Evolutionary conservation across 495 filamentous ascomycete species (phyloP).

Genomic region (Daldinia decipiens): DNA sequence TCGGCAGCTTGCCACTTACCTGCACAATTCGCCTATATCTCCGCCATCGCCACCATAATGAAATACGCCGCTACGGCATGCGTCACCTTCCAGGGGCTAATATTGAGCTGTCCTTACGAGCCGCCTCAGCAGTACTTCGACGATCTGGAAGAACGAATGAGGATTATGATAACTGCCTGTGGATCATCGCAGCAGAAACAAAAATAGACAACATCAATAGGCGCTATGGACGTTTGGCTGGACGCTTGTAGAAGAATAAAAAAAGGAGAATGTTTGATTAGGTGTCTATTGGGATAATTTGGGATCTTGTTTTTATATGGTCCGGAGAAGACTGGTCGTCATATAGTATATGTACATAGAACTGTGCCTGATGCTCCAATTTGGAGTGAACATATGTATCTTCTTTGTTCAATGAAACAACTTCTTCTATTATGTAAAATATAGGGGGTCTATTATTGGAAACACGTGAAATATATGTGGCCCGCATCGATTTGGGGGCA

Average conservation of each 20-base stretch:
- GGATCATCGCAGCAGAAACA: background rate
- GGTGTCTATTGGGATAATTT: background rate
- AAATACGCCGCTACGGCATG: conserved; percentile 12
- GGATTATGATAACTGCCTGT: background rate
- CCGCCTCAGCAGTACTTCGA: conserved; percentile 3
- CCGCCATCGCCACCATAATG: conserved; percentile 20
- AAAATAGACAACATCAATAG: background rate
- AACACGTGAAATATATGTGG: background rate
- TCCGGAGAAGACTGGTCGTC: background rate
- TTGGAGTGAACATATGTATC: background rate
- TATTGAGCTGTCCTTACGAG: background rate
- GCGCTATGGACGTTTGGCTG: background rate
- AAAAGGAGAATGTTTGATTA: background rate
- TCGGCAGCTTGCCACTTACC: background rate
- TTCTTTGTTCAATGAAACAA: background rate
- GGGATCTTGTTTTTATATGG: background rate
- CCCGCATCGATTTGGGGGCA: background rate
- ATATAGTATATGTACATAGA: background rate
- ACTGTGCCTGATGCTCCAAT: background rate
- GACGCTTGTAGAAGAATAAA: background rate
- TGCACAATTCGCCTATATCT: conserved; percentile 1
- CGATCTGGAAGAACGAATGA: background rate
- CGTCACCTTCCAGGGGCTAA: conserved; percentile 6
- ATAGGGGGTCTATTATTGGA: background rate
- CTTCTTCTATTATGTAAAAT: background rate